Evolutionary conservation across 2,329 filamentous ascomycete species (phyloP), one percentile per base, ranked within the genome.

Genomic region (Madurella mycetomatis): DNA sequence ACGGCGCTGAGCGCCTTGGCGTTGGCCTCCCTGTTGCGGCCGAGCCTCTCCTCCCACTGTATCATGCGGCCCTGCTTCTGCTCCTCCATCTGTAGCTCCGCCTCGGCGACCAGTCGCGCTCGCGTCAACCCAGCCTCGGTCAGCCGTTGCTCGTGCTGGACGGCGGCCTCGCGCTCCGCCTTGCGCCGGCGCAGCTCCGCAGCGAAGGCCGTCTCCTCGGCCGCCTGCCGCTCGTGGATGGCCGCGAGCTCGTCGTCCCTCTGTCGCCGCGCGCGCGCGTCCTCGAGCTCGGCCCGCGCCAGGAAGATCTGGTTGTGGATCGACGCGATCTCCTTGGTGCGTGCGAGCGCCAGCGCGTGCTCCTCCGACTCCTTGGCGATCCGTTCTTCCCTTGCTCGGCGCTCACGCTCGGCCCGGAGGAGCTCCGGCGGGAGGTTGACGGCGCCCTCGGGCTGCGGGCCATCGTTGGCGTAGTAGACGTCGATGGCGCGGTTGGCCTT

Each of bases 381-480:
- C 0, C 78, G 76, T 31, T 72, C 70, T 2, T 75, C 62, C 0
- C 76, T 74, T 0, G 76, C 74, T 44, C 72, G 73, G 17, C 81
- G 77, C 48, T 75, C 73, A 5, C 77, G 74, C 47, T 84, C 81
- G 49, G 76, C 72, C 0, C 72, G 65, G 18, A 75, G 69, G 17
- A 84, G 69, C 18, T 80, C 75, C 1, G 73, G 66, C 0, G 81
- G 81, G 12, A 83, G 69, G 2, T 80, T 80, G 17, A 77, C 61
- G 0, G 79, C 78, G 49, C 75, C 80, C 0, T 76, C 71, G 1
- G 81, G 81, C 54, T 84, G 81, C 0, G 77, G 71, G 0, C 78
- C 79, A 2, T 72, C 69, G 58, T 77, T 76, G 43, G 79, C 76
- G 64, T 81, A 83, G 63, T 74, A 84, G 4, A 80, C 72, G 56